phyloP scores from a whole-genome alignment of 495 filamentous ascomycete genomes.

The Podospora bellae-mahoneyi region DNA sequence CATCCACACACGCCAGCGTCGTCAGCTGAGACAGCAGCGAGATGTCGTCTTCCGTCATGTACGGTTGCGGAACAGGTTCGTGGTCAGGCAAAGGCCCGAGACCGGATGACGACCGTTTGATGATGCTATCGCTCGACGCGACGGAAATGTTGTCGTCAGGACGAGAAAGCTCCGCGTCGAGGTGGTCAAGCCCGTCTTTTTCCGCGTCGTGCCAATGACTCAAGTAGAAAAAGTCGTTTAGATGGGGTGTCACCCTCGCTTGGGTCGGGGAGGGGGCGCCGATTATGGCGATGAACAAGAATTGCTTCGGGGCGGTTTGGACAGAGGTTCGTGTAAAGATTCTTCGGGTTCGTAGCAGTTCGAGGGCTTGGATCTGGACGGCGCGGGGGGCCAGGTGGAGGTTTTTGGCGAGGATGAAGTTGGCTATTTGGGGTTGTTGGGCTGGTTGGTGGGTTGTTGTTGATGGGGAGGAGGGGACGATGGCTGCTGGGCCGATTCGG shows the following conservation, averaged over 20 bases:
- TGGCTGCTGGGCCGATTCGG: not conserved
- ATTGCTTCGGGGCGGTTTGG: slow-evolving; percentile 70
- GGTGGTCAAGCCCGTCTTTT: slow-evolving; percentile 68
- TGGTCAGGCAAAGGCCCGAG: not conserved
- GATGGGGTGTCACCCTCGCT: slow-evolving; percentile 47
- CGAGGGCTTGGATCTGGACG: slow-evolving; percentile 84
- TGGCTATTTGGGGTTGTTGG: slow-evolving; percentile 55
- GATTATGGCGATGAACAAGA: slow-evolving; percentile 75
- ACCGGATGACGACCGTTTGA: slow-evolving; percentile 20
- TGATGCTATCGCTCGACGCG: slow-evolving; percentile 32
- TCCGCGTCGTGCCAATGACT: slow-evolving; percentile 78
- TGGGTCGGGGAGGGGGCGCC: slow-evolving; percentile 42
- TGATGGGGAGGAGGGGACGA: slow-evolving; percentile 15
- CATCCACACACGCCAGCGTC: slow-evolving; percentile 31
- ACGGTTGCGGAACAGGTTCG: too few species aligned
- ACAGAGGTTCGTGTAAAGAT: slow-evolving; percentile 69
- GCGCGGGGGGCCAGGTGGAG: slow-evolving; percentile 64
- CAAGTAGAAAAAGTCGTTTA: slow-evolving; percentile 84
- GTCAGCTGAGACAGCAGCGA: slow-evolving; percentile 35
- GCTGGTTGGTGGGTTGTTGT: not conserved
- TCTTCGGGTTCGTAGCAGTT: slow-evolving; percentile 73
- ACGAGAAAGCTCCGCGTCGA: slow-evolving; percentile 50
- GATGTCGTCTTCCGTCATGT: slow-evolving; percentile 38
- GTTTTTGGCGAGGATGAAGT: slow-evolving; percentile 77
- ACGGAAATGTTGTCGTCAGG: slow-evolving; percentile 26